These are phyloP conservation scores for Alnus glutinosa DNA, from an alignment of 306 rosid genomes.

Conservation along the genomic window DNA sequence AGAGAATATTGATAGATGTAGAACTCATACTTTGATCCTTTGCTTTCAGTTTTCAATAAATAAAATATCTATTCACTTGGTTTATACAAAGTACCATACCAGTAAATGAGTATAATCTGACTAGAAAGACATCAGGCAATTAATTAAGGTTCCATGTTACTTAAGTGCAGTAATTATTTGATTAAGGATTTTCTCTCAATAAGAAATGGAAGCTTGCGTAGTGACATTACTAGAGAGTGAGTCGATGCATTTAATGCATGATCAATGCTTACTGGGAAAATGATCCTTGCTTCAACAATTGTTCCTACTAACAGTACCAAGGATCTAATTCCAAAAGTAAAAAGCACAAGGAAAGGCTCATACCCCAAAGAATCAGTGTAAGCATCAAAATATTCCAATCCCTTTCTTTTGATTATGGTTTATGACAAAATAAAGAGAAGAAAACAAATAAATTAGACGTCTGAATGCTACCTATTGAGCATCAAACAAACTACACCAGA, in stretches of 20 bases:
- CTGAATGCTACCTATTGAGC: neutral
- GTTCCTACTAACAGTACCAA: neutral
- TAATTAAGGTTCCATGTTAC: neutral
- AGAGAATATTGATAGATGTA: neutral
- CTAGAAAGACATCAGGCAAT: neutral
- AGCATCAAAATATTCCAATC: neutral
- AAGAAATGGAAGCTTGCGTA: neutral
- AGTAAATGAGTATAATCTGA: neutral
- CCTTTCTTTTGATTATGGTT: neutral
- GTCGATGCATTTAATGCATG: neutral
- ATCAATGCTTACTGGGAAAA: neutral
- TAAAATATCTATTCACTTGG: neutral
- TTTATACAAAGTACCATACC: neutral
- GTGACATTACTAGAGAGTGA: neutral
- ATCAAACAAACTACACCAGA: neutral
- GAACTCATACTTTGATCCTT: conserved; percentile 9
- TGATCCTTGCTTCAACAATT: neutral
- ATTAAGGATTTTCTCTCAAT: neutral
- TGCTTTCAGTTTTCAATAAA: neutral
- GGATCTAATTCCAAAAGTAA: neutral
- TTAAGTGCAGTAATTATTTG: neutral
- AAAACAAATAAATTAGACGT: neutral
- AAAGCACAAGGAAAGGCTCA: neutral
- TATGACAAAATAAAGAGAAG: neutral
- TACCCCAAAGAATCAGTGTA: neutral